Evolutionary conservation across 257 asterid species (phyloP), one percentile per base, ranked within the genome.

Genomic region (Lycium ferocissimum): DNA sequence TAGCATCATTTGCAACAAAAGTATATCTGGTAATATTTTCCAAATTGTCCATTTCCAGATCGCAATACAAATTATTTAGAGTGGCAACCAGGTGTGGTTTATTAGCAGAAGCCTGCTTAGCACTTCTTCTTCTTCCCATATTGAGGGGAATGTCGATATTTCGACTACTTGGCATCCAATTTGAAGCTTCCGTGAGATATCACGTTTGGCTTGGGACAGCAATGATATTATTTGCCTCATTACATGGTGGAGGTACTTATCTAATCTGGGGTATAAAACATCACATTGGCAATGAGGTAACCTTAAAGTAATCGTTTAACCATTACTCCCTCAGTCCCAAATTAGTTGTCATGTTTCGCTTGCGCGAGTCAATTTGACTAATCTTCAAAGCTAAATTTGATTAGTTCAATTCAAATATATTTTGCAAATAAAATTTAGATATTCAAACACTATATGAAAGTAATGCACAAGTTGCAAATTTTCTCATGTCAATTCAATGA

Each of bases 91-190:
- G 99, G 20, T 88, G 90, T 53, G 98, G 98, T 67, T 88, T 94
- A 89, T 85, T 94, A 66, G 87, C 98, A 5, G 99, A 95, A 90
- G 94, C 96, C 63, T 95, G 99, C 89, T 87, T 95, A 38, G 98
- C 97, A 66, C 91, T 94, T 82, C 94, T 95, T 54, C 97, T 95
- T 81, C 89, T 95, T 43, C 99, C 99, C 9, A 85, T 95, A 71
- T 79, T 95, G 83, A 88, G 98, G 85, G 95, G 96, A 63, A 88
- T 95, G 97, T 85, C 98, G 6, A 33, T 93, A 33, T 93, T 95
- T 47, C 92, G 89, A 62, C 26, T 93, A 70, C 49, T 95, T 18
- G 96, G 96, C 37, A 63, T 95, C 84, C 95, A 94, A 81, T 93
- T 94, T 81, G 98, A 95, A 87, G 95, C 93, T 83, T 95, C 99